A percentile compares a stretch with the other conserved stretches of the same genome.
These are phyloP conservation scores for Lactifluus pinguis DNA, from an alignment of 768 basidiomycete genomes.

Conservation along the genomic window DNA sequence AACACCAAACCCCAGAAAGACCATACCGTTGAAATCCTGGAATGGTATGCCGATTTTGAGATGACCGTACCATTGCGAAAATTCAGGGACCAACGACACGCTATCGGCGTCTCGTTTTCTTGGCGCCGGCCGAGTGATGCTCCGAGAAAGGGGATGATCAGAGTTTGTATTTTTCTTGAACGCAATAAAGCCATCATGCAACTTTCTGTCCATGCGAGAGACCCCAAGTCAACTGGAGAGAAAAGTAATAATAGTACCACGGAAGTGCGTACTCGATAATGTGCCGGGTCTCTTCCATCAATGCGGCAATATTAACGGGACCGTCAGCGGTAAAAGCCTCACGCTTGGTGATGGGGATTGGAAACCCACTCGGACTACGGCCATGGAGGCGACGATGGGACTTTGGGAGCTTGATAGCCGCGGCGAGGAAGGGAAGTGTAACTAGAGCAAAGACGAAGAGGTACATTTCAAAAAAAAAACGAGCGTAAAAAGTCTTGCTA, in stretches of 20 bases:
- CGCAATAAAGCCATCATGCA: neutral
- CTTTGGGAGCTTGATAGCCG: neutral
- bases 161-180: neutral
- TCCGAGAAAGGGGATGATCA: neutral
- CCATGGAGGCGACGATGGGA: too few relatives aligned
- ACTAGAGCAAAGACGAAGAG: neutral
- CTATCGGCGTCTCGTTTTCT: neutral
- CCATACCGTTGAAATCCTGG: neutral
- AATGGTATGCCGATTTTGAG: conserved; percentile 11
- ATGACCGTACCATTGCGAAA: conserved; percentile 2
- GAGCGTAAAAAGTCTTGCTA: too few relatives aligned
- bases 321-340: neutral
- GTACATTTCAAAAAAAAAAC: neutral
- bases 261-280: neutral
- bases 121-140: neutral
- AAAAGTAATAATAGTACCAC: neutral
- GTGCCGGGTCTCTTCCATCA: too few relatives aligned
- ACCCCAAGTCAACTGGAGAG: neutral
- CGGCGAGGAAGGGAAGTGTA: neutral
- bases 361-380: neutral
- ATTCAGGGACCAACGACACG: neutral
- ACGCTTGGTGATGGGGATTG: conserved; percentile 2
- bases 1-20: neutral
- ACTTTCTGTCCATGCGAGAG: neutral
- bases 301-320: neutral